Base-by-base conservation (phyloP, 768 basidiomycete genomes). In the Tricholomella constricta region DNA sequence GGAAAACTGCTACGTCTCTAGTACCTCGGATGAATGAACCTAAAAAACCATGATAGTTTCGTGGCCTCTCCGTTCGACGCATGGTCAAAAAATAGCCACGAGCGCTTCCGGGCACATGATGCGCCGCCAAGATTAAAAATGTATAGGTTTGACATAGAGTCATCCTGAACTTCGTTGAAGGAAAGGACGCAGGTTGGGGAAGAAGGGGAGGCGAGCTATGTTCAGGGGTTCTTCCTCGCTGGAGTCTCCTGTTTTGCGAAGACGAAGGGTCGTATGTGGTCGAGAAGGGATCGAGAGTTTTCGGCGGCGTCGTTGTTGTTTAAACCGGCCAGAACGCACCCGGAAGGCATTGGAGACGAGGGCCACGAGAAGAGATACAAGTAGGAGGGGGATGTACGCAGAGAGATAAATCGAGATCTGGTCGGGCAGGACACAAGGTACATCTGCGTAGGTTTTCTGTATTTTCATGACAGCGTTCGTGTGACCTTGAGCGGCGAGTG, bases 361-460 rank as follows among this genome's bases (percentile, higher is more conserved):
- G 19, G 88, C 65, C 11, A 75, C 48, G 36, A 81, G 14, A 15
- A 94, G 61, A 29, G 88, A 86, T n/a, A 88, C 47, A 27, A 84
- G 56, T 31, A 82, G 62, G 35, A 91, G 73, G 19, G 91, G 90
- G 22, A 87, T 67, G 66, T 96, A 96, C n/a, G 75, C 65, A 46
- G 76, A 69, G 36, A 86, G 68, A 69, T 94, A 97, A 57, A 93
- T 88, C 35, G 80, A 77, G 40, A 91, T 66, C 63, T 96, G 94
- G 69, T 94, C 84, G 0, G 95, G 96, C 51, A 98, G 79, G 37
- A 86, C 64, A 70, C 95, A 98, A 11, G 84, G 82, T 6, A 71
- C 64, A 57, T 93, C 85, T 42, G 74, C 78, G 62, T 77, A 73
- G 3, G 69, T 74, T 27, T 73, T 57, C 26, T 45, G 23, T 37